Base-by-base conservation (phyloP, 805 yeast genomes). In the Zygosaccharomyces bisporus region DNA sequence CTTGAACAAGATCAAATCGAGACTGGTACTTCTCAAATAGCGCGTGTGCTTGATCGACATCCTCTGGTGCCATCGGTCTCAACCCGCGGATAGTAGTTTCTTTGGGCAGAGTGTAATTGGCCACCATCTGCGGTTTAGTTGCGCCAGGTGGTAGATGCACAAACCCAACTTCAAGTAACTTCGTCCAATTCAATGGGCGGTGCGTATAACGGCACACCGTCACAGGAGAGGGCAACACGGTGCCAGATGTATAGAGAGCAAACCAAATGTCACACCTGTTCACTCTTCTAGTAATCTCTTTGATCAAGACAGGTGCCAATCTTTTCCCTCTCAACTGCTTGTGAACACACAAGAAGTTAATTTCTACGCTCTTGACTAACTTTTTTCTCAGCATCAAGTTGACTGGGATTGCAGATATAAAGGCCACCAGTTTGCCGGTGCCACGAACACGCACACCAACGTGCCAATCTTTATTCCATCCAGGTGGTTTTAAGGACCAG, bases 401-500 rank as follows among this genome's bases (percentile, higher is more conserved):
- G 10, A 85, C 74, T 1, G 99, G 99, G 39, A 89, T 83, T 6
- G 95, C 99, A 29, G 91, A 79, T 55, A 93, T 93, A 59, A 91
- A 93, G 0, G 95, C 97, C 41, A 93, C 90, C 51, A 93, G 73
- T 63, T 86, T 84, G 1, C 81, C 80, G 23, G 86, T 79, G 1
- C 73, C 74, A 51, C 79, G 80, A 21, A 88, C 98, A 31, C 98
- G 75, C 12, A 93, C 96, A 53, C 98, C 98, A 27, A 88, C 84
- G 56, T 85, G 84, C 95, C 97, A 91, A 10, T 90, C 91, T 44
- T 74, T 70, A 39, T 73, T 73, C 86, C 91, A 91, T 13, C 97
- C 98, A 0, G 99, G 99, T 2, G 95, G 86, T 51, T 84, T 83
- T 55, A 93, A 72, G 1, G 96, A 95, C 98, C 98, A 93, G 55